Conservation (phyloP, 345 rosid species). For the Reutealis trisperma region DNA sequence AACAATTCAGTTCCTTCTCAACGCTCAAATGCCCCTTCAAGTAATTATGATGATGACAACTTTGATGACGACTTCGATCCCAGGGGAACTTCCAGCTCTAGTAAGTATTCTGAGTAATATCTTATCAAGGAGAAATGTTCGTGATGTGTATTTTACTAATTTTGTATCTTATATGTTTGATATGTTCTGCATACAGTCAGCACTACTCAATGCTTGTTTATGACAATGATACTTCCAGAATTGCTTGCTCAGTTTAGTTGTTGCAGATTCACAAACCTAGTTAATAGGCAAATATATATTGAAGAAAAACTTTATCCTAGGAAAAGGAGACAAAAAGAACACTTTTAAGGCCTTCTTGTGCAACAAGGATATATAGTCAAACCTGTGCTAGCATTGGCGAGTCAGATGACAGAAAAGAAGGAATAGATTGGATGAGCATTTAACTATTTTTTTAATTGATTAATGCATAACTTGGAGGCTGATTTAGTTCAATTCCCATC, state of each 20-base stretch:
- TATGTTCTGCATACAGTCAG: background rate
- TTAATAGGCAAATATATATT: background rate
- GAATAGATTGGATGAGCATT: background rate
- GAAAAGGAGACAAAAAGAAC: background rate
- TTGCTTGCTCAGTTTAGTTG: background rate
- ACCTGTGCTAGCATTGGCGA: background rate
- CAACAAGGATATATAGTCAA: background rate
- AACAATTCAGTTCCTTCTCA: constrained; percentile 43
- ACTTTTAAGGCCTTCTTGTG: background rate
- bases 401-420: background rate
- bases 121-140: constrained; percentile 3
- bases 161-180: background rate
- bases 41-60: constrained; percentile 52
- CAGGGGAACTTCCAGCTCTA: constrained; percentile 70
- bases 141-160: background rate
- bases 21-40: constrained; percentile 45
- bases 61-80: constrained; percentile 93
- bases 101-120: constrained; percentile 48
- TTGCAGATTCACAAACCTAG: background rate
- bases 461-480: background rate
- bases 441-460: constrained; percentile 4
- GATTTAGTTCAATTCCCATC: background rate
- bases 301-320: background rate
- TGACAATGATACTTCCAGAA: background rate
- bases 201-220: background rate